These are phyloP conservation scores for Ephemerocybe angulata DNA, from an alignment of 768 basidiomycete genomes.

Conservation along the genomic window DNA sequence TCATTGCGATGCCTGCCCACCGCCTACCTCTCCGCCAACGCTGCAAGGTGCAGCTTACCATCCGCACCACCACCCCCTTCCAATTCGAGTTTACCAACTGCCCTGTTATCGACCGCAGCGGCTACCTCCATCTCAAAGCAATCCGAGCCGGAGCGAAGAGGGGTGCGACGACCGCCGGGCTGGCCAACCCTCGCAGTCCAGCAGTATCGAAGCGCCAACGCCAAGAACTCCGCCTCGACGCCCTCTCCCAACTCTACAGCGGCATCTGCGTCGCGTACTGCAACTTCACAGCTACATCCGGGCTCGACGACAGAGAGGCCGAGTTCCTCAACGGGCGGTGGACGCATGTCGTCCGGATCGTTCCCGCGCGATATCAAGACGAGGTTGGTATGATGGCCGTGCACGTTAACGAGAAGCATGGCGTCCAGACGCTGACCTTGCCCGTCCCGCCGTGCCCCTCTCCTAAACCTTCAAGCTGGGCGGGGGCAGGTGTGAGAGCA, in stretches of 20 bases:
- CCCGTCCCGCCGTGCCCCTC: background rate
- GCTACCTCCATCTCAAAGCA: no score
- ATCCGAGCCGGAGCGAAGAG: no score
- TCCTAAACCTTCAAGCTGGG: background rate
- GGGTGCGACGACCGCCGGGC: no score
- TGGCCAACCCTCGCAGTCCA: no score
- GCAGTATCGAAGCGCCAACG: no score
- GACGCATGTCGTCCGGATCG: constrained; percentile 24
- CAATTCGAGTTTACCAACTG: no score
- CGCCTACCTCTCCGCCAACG: no score
- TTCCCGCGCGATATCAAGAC: background rate
- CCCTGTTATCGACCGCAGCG: no score
- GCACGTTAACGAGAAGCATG: constrained; percentile 12
- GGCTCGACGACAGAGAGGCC: background rate
- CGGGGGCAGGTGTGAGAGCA: background rate
- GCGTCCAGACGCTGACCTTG: constrained; percentile 14
- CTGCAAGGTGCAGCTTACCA: no score
- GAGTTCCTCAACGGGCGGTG: background rate
- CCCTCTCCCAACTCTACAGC: constrained; percentile 6
- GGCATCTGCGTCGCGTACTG: background rate
- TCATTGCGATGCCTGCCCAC: no score
- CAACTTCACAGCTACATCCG: background rate
- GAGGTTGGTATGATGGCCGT: background rate
- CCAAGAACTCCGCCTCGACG: background rate
- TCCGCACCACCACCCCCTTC: no score